Evolutionary conservation across 768 basidiomycete genomes (phyloP), one percentile per base, ranked within the genome.

Genomic region (Rhodotorula graminis): DNA sequence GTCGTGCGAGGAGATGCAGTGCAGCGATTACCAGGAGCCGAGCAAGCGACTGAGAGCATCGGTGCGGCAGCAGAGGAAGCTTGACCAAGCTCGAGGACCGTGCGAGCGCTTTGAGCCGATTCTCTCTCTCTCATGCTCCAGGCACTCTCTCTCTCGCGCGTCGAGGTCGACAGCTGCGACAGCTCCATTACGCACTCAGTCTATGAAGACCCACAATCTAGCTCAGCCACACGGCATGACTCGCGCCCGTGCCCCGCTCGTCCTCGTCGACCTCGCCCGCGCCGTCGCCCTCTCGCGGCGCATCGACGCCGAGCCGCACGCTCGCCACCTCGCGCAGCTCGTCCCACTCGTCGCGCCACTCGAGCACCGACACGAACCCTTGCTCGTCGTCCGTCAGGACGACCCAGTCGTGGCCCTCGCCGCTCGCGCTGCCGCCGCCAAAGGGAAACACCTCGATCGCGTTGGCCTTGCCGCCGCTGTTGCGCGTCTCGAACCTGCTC

Each of bases 381-480:
- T 71, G 46, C 59, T 77, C 72, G 53, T 76, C 75, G 42, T 80
- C 79, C 44, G 79, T 80, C 56, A 80, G 61, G 8, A 76, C 71
- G 64, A 78, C 37, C 76, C 76, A 78, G 37, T 78, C 79, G 57
- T 33, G 47, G 18, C 53, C 64, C 44, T 18, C 44, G 44, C 6
- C 44, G 16, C 40, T 12, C 37, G 21, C 2, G 2, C 61, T 52
- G 21, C 55, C 10, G 27, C 18, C 31, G n/a, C 23, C 19, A 27
- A 64, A 77, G 29, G 67, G 74, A 40, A 65, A 71, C 4, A 77
- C 63, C 59, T 80, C 79, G 52, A 80, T 72, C 12, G 79, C 79
- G 70, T 80, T 78, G 29, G 79, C 79, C 64, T 78, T 78, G 8
- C 79, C 79, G 8, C 79, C 79, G 29, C 67, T 68, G 52, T 76